Percentiles rank a stretch among this genome's conserved stretches.
These are phyloP conservation scores for Linum trigynum DNA, from an alignment of 345 rosid species.

Conservation along the genomic window DNA sequence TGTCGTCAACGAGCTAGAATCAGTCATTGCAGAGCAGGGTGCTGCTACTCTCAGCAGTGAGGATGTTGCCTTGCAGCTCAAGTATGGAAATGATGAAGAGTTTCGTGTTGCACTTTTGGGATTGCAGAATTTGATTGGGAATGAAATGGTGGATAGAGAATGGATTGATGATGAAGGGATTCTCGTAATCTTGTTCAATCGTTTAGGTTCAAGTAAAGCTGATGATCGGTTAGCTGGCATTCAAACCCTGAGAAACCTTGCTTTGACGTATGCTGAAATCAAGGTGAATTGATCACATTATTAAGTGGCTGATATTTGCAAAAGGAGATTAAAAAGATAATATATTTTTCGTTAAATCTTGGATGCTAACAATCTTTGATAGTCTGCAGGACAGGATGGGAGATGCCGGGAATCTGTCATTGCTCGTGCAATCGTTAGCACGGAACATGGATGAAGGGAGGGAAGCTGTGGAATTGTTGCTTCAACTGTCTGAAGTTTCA, in stretches of 20 bases:
- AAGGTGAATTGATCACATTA: slow-evolving; percentile 31
- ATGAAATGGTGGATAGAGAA: slow-evolving; percentile 25
- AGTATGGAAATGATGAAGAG: slow-evolving; percentile 43
- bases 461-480: slow-evolving; percentile 55
- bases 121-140: slow-evolving; percentile 24
- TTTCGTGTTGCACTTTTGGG: slow-evolving; percentile 30
- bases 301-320: not conserved
- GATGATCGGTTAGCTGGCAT: slow-evolving; percentile 30
- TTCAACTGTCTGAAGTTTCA: slow-evolving; percentile 42
- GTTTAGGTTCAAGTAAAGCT: slow-evolving; percentile 33
- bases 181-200: slow-evolving; percentile 30
- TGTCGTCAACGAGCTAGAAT: slow-evolving; percentile 29
- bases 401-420: slow-evolving; percentile 33
- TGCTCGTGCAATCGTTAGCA: slow-evolving; percentile 51
- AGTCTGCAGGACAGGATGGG: slow-evolving; percentile 57
- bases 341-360: not conserved
- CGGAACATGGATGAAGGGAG: slow-evolving; percentile 44
- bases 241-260: slow-evolving; percentile 38
- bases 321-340: not conserved
- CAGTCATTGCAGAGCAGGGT: slow-evolving; percentile 34
- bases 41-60: slow-evolving; percentile 24
- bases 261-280: slow-evolving; percentile 22
- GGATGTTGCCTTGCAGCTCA: slow-evolving; percentile 46
- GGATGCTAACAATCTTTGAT: slow-evolving; percentile 18
- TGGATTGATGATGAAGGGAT: slow-evolving; percentile 42